Base-by-base conservation (phyloP, 768 basidiomycete genomes). In the Lentinus tigrinus region DNA sequence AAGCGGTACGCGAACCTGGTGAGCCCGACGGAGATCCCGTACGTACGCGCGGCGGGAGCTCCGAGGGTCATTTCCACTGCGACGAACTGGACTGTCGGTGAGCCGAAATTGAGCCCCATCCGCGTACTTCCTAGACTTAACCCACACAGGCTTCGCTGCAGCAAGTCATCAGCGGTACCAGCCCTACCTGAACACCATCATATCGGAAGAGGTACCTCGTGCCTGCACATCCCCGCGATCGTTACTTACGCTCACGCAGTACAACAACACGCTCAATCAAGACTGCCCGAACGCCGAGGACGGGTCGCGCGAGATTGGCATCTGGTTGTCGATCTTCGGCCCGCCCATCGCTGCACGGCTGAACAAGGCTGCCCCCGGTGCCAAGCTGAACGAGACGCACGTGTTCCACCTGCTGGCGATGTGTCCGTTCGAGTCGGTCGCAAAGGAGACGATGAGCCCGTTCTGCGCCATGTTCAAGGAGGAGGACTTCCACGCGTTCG, bases 401-500 rank as follows among this genome's bases (percentile, higher is more conserved):
- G 73, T 85, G 2, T 74, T 77, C 49, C 78, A 74, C 56, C 75
- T 95, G 34, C 83, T 92, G 70, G 80, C 84, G 2, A 74, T 95
- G 43, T 95, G 94, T 67, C 80, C 91, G 0, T 93, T 95, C 66
- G 89, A 93, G 64, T 88, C 82, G n/a, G 77, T 83, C 54, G 81
- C 76, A n/a, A 75, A 70, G 47, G 77, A 76, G 49, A 64, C 61
- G 26, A 63, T 73, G 52, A 89, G 88, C 61, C 82, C 81, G 0
- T 93, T 90, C 72, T 96, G 94, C 69, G 70, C 69, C 4, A 67
- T 95, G n/a, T 95, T 95, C 71, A 75, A 76, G 0, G 50, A 63
- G 14, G 73, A 78, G 3, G 92, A 93, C 51, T 93, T 88, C 68
- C 72, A 72, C 26, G 78, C 77, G 0, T 87, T 85, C 64, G 90